Percentiles rank a stretch among this genome's conserved stretches.
Evolutionary conservation across 2,329 filamentous ascomycete species (phyloP).

Genomic region (Plenodomus tracheiphilus): DNA sequence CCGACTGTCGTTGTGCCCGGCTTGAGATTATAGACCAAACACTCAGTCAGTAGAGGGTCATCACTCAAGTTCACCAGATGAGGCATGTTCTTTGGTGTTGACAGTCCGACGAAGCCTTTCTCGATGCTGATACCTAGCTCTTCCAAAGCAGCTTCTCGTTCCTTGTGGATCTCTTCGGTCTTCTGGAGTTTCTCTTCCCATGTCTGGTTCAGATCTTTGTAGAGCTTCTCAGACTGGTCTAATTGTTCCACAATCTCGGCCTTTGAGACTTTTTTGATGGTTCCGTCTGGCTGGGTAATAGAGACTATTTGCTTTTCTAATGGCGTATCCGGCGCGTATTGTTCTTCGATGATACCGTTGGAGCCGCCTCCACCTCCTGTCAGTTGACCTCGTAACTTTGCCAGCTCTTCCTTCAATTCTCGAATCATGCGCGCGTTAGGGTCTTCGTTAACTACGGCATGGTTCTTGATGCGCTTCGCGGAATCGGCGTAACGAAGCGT

Average conservation of each 20-base stretch:
- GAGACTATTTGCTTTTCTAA: slow-evolving; percentile 95
- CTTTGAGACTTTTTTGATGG: slow-evolving; percentile 93
- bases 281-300: slow-evolving; percentile 83
- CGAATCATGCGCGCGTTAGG: slow-evolving; percentile 98
- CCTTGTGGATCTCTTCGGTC: slow-evolving; percentile 96
- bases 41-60: slow-evolving; percentile 85
- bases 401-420: slow-evolving; percentile 93
- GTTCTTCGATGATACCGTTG: slow-evolving; percentile 62
- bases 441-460: slow-evolving; percentile 98
- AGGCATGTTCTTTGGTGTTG: slow-evolving; percentile 98
- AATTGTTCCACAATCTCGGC: slow-evolving; percentile 97
- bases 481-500: slow-evolving; percentile 96
- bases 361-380: slow-evolving; percentile 47
- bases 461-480: slow-evolving; percentile 99
- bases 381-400: slow-evolving; percentile 83
- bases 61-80: slow-evolving; percentile 93
- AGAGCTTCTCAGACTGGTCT: slow-evolving; percentile 93
- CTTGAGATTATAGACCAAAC: slow-evolving; percentile 96
- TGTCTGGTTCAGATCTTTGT: slow-evolving; percentile 94
- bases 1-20: slow-evolving; percentile 92
- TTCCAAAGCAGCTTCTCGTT: slow-evolving; percentile 90
- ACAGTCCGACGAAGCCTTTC: slow-evolving; percentile 93
- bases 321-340: slow-evolving; percentile 91
- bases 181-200: slow-evolving; percentile 97
- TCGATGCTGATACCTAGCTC: slow-evolving; percentile 98